Base-by-base conservation (phyloP, 1,139 yeast species). In the Blastobotrys arbuscula region DNA sequence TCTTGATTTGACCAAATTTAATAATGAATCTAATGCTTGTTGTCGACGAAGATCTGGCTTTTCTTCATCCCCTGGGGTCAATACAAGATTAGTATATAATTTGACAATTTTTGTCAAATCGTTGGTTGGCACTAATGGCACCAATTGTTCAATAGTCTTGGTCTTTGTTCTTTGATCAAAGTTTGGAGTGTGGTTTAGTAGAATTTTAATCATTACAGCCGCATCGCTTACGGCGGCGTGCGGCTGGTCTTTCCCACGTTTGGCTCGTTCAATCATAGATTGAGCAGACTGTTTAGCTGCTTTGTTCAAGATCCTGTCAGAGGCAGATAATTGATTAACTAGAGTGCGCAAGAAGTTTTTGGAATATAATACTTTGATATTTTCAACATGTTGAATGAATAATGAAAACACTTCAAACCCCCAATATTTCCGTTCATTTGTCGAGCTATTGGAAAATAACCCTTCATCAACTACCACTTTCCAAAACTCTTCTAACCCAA, bases 401-500 rank as follows among this genome's bases (percentile, higher is more conserved):
- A 76, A 71, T 35, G 67, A 71, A 56, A 90, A 80, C 5, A 90
- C 75, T 58, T 85, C 85, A 59, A 90, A 79, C 0, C 97, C 98
- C 78, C 88, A 78, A 64, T 76, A 86, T 62, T 90, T 92, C 53
- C 96, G 75, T 65, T 90, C 97, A 40, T 82, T 80, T 0, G 96
- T 86, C 0, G 96, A 75, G 55, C 84, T 79, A 30, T 78, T 80
- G 3, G 88, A 72, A 60, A 92, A 90, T 52, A 86, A 78, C 1
- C 84, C 75, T 59, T 88, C 94, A 61, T 90, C 97, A 10, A 90
- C 78, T 8, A 81, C 82, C 2, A 76, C 74, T 57, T 79, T 78
- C 95, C 96, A 89, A 64, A 92, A 89, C 50, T 85, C 94, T 26
- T 75, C 72, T 37, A 89, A 67, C 1, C 48, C 48, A 13, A 64